Evolutionary conservation across 805 yeast genomes (phyloP).

Genomic region (Nakazawaea populi): DNA sequence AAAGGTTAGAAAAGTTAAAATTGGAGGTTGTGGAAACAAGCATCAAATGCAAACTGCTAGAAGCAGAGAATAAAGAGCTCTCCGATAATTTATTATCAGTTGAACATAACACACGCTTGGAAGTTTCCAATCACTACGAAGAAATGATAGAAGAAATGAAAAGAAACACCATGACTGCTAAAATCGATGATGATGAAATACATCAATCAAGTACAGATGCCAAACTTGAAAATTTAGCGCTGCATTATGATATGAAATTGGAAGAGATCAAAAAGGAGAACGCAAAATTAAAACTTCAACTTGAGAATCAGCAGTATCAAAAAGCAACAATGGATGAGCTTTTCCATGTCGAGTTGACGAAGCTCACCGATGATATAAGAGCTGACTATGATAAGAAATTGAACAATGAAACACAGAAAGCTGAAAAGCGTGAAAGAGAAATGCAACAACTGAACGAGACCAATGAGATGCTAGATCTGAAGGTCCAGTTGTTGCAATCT

Average conservation of each 20-base stretch:
- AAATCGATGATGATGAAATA: constrained; percentile 10
- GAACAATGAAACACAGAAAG: not conserved
- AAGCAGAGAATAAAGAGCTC: constrained; percentile 7
- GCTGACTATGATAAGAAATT: not conserved
- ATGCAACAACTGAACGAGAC: not conserved
- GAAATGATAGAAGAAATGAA: constrained; percentile 7
- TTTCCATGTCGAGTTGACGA: constrained; percentile 1
- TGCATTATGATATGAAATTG: constrained; percentile 26
- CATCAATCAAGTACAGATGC: constrained; percentile 20
- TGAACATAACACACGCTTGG: constrained; percentile 18
- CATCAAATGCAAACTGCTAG: constrained; percentile 10
- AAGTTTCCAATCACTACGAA: constrained; percentile 23
- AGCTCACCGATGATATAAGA: not conserved
- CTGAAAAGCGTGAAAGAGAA: not conserved
- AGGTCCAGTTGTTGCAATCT: constrained; percentile 4
- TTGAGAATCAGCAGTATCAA: constrained; percentile 5
- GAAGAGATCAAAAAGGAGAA: constrained; percentile 19
- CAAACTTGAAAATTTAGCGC: constrained; percentile 24
- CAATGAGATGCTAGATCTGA: constrained; percentile 2
- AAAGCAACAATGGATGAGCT: constrained; percentile 4
- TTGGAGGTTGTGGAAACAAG: not conserved
- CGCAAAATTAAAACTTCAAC: constrained; percentile 6
- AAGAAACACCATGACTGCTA: not conserved
- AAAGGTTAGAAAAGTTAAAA: not conserved
- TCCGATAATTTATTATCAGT: constrained; percentile 11